Base-by-base conservation (phyloP, 2,329 filamentous ascomycete species). In the Volutella citrinella region DNA sequence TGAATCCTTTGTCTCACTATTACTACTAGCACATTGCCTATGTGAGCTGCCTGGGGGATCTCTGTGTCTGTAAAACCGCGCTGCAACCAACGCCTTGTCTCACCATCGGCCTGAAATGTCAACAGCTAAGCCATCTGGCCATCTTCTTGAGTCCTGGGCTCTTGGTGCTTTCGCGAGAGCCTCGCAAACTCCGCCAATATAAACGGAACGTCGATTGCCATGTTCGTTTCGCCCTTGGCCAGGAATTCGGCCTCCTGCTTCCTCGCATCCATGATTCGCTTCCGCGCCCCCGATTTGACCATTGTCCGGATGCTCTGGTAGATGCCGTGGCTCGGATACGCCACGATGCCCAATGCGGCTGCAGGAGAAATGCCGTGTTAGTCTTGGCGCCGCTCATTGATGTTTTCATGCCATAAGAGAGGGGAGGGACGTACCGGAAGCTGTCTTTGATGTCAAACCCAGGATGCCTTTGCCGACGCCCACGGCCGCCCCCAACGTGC, bases 271-370 rank as follows among this genome's bases (percentile, higher is more conserved):
- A 40, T 36, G 19, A 43, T 35, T 27, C 25, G 32, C 5, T 37
- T 30, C 19, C 34, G 28, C 16, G 27, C 27, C 16, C 29, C 34
- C 24, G 36, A 42, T 19, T 28, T 36, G 13, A 45, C 36, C 14
- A 34, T 22, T 11, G 36, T 31, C 13, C 36, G 30, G 6, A 46
- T 36, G 36, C 32, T 48, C 33, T 49, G 36, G 20, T 43, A 47
- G 23, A 47, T 43, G n/a, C 45, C 36, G 11, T 41, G 42, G 11
- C 42, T 28, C 5, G 42, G 34, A 23, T 47, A 43, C 20, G 40
- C 39, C 14, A 43, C 40, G 7, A 43, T 40, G 21, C 45, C 34
- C 9, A 45, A 19, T 9, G 39, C 36, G 8, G 43, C 42, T 44
- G 19, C 13, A 13, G n/a, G n/a, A n/a, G n/a, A n/a, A n/a, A n/a